Percentiles rank a stretch among this genome's conserved stretches.
phyloP scores from a whole-genome alignment of 1,284 basidiomycete species.

The Naganishia albida region DNA sequence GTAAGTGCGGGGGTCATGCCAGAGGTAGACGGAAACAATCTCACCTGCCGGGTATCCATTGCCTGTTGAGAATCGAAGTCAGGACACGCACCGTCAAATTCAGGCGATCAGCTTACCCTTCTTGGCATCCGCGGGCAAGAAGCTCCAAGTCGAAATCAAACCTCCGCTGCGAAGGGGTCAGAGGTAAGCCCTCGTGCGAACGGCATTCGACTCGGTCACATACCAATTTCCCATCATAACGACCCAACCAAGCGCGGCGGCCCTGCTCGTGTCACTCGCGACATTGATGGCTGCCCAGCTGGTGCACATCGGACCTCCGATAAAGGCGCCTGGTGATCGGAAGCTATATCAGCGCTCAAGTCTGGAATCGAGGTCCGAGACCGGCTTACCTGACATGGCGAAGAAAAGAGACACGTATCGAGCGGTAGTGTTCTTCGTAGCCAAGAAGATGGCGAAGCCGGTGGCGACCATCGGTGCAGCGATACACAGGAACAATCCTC shows the following conservation, averaged over 20 bases:
- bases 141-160: conserved; percentile 41
- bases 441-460: conserved; percentile 45
- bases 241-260: conserved; percentile 19
- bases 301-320: background rate
- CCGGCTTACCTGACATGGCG: conserved; percentile 12
- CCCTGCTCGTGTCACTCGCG: conserved; percentile 28
- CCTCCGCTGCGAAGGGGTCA: conserved; percentile 31
- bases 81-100: no score
- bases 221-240: conserved; percentile 31
- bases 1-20: no score
- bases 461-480: conserved; percentile 43
- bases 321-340: background rate
- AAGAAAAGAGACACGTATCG: conserved; percentile 30
- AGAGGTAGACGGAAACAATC: background rate
- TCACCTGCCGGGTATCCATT: no score
- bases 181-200: background rate
- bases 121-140: conserved; percentile 33
- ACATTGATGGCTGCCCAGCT: conserved; percentile 20
- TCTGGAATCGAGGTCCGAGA: no score
- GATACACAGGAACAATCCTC: conserved; percentile 41
- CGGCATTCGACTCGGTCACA: background rate
- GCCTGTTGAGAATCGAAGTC: no score
- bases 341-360: no score
- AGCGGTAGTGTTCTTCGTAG: conserved; percentile 27
- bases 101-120: background rate